A percentile compares a stretch with the other conserved stretches of the same genome.
These are phyloP conservation scores for Bisporella sp. DNA, from an alignment of 2,329 filamentous ascomycete species.

Conservation along the genomic window DNA sequence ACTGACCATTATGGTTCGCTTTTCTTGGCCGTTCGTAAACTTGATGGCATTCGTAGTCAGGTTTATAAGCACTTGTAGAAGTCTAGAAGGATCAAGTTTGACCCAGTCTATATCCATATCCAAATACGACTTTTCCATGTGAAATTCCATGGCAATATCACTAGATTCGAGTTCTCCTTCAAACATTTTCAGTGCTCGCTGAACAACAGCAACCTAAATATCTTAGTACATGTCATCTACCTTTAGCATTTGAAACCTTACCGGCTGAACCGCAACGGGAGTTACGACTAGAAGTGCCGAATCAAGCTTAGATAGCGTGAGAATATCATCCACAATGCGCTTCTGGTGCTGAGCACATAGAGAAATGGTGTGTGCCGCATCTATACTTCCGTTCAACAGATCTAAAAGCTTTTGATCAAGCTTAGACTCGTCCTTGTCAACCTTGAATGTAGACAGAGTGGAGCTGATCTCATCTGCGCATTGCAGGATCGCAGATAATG, in stretches of 20 bases:
- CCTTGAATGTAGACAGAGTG: slow-evolving; percentile 28
- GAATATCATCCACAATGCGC: slow-evolving; percentile 60
- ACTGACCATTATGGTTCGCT: slow-evolving; percentile 39
- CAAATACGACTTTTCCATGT: slow-evolving; percentile 60
- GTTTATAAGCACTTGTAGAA: slow-evolving; percentile 77
- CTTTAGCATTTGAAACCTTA: slow-evolving; percentile 27
- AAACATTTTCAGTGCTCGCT: slow-evolving; percentile 70
- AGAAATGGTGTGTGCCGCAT: slow-evolving; percentile 75
- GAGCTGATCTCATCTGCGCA: slow-evolving; percentile 56
- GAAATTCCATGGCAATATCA: slow-evolving; percentile 64
- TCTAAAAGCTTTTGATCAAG: slow-evolving; percentile 35
- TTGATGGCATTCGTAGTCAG: slow-evolving; percentile 78
- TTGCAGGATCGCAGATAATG: slow-evolving; percentile 65
- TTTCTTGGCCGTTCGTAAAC: slow-evolving; percentile 64
- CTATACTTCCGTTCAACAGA: slow-evolving; percentile 51
- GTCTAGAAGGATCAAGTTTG: slow-evolving; percentile 66
- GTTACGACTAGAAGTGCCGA: slow-evolving; percentile 64
- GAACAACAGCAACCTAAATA: slow-evolving; percentile 43
- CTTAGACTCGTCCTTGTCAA: slow-evolving; percentile 3
- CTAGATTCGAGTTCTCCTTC: slow-evolving; percentile 67
- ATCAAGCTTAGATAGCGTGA: slow-evolving; percentile 64
- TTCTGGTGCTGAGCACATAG: slow-evolving; percentile 76
- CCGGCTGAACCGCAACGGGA: slow-evolving; percentile 61
- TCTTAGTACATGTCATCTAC: neutral
- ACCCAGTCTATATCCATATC: slow-evolving; percentile 63